Base-by-base conservation (phyloP, 2,329 filamentous ascomycete species). In the Aotearoamyces nothofagi region DNA sequence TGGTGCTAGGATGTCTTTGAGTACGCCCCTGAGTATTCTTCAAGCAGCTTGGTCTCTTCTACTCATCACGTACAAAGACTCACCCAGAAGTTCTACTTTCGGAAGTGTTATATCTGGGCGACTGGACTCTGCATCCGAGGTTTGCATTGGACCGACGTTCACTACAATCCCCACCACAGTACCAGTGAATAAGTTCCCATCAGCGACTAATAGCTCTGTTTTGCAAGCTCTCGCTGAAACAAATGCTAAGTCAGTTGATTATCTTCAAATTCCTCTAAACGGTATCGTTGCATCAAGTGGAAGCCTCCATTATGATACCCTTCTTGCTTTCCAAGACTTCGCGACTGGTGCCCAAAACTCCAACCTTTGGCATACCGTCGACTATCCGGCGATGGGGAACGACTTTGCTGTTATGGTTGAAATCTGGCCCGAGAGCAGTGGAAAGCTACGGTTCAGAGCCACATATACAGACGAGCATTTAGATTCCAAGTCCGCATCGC, bases 321-420 rank as follows among this genome's bases (percentile, higher is more conserved):
- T 29, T 22, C 27, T 29, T 24, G 27, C 27, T 11, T 29, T 22
- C 12, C 27, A 29, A 15, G 27, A 29, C 15, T 29, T 29, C 15
- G 15, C 16, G n/a, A 23, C 11, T 9, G 17, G 17, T 5, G 22
- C 17, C 8, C 12, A 24, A n/a, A 11, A 22, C 13, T 29, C 17
- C 4, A 10, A 13, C 13, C 10, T 23, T 2, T 10, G 33, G 4
- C 22, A 30, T 4, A 27, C 35, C 11, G 24, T 33, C 11, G 27
- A 31, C 1, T n/a, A 30, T 10, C 6, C 24, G 5, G 31, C 32
- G 2, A 50, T 50, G 46, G 44, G 39, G 4, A 46, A 45, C 14
- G 46, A 51, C 26, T 47, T 47, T 27, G 41, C 43, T 1, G 45
- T 50, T 3, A 50, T 49, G 45, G 26, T 51, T 5, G 47, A 50